A percentile compares a stretch with the other conserved stretches of the same genome.
These are phyloP conservation scores for Nicotiana paniculata DNA, from an alignment of 257 asterid genomes.

Conservation along the genomic window DNA sequence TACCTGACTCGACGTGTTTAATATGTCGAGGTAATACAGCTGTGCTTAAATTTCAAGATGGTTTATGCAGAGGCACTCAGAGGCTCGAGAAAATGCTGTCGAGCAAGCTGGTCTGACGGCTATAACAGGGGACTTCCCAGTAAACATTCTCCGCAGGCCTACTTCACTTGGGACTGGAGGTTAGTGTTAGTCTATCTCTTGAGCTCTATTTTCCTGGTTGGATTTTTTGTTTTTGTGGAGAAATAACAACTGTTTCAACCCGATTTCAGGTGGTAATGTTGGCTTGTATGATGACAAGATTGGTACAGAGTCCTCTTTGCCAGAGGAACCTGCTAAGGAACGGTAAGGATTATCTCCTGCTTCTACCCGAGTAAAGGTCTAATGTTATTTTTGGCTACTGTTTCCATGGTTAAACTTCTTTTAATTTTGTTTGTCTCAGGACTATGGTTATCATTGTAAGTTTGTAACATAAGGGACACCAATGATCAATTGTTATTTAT, in stretches of 20 bases:
- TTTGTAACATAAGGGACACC: neutral
- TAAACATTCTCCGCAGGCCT: constrained; percentile 44
- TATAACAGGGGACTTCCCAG: constrained; percentile 32
- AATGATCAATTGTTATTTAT: neutral
- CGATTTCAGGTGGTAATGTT: constrained; percentile 32
- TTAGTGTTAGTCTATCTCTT: constrained; percentile 28
- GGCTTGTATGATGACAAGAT: constrained; percentile 39
- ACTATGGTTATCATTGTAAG: neutral
- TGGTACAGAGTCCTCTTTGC: constrained; percentile 35
- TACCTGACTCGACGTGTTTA: neutral
- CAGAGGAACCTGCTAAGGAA: constrained; percentile 52
- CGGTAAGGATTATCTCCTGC: constrained; percentile 35
- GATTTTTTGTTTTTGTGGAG: neutral
- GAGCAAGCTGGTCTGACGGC: constrained; percentile 32
- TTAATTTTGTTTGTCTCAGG: neutral
- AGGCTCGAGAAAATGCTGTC: constrained; percentile 38
- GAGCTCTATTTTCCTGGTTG: constrained; percentile 1
- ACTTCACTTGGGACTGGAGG: constrained; percentile 52
- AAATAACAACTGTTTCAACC: neutral
- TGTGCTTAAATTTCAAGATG: constrained; percentile 25
- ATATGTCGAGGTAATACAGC: constrained; percentile 12
- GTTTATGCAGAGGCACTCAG: constrained; percentile 46
- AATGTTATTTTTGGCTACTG: neutral
- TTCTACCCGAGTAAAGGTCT: neutral
- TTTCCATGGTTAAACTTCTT: neutral